A percentile compares a stretch with the other conserved stretches of the same genome.
phyloP scores from a whole-genome alignment of 2,329 filamentous ascomycete species.

The Penicillium olsonii region DNA sequence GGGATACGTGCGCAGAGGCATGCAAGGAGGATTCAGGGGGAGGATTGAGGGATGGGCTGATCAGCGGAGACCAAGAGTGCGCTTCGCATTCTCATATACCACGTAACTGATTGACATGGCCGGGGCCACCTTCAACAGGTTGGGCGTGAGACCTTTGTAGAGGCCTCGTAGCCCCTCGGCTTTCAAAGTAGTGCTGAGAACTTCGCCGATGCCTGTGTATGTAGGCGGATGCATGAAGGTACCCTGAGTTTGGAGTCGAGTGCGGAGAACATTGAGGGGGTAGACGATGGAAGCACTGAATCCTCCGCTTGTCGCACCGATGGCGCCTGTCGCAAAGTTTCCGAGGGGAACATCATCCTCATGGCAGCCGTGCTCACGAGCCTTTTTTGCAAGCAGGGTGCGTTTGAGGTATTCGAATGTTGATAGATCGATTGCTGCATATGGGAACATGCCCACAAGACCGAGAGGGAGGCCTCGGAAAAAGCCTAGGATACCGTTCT shows the following conservation, averaged over 20 bases:
- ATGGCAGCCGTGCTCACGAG: conserved; percentile 67
- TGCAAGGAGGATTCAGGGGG: neutral
- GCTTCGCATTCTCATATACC: conserved; percentile 89
- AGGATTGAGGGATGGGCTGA: neutral
- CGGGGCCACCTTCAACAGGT: conserved; percentile 92
- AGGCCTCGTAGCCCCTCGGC: conserved; percentile 82
- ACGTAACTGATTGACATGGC: conserved; percentile 95
- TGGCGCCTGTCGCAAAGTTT: conserved; percentile 81
- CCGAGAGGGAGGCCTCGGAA: conserved; percentile 95
- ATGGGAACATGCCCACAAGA: conserved; percentile 94
- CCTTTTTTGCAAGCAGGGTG: conserved; percentile 68
- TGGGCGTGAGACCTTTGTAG: conserved; percentile 94
- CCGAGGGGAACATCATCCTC: conserved; percentile 81
- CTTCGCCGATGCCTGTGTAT: conserved; percentile 89
- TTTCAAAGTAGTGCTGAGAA: conserved; percentile 77
- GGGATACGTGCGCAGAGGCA: neutral
- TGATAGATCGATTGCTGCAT: conserved; percentile 92
- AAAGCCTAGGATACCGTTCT: conserved; percentile 72
- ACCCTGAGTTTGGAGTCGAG: conserved; percentile 88
- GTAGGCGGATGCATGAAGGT: conserved; percentile 87
- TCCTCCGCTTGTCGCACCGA: conserved; percentile 88
- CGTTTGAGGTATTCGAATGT: conserved; percentile 93
- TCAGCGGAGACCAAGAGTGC: conserved; percentile 58
- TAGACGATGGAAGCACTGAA: conserved; percentile 94
- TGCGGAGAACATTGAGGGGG: conserved; percentile 89